phyloP scores from a whole-genome alignment of 2,329 filamentous ascomycete genomes.

The Clarireedia paspali region DNA sequence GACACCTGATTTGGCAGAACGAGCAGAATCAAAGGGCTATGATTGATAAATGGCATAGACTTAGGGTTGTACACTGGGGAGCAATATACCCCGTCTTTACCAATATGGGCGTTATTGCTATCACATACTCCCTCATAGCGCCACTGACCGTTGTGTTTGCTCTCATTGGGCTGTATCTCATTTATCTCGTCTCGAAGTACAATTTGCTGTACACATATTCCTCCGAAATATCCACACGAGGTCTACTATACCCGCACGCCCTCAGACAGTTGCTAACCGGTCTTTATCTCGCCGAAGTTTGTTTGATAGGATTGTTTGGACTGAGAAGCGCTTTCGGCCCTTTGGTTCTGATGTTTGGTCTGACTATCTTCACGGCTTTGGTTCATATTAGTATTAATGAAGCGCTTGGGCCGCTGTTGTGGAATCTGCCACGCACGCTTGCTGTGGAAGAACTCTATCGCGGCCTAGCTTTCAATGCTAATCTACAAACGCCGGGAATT shows the following conservation, averaged over 20 bases:
- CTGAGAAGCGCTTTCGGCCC: slow-evolving; percentile 46
- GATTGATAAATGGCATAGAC: slow-evolving; percentile 46
- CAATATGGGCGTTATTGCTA: slow-evolving; percentile 35
- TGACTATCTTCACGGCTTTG: slow-evolving; percentile 45
- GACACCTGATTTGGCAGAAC: slow-evolving; percentile 48
- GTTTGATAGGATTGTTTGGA: slow-evolving; percentile 56
- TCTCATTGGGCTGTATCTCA: slow-evolving; percentile 51
- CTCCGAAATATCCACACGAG: slow-evolving; percentile 55
- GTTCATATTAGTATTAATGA: slow-evolving; percentile 39
- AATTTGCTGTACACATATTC: slow-evolving; percentile 58
- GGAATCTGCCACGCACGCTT: slow-evolving; percentile 26
- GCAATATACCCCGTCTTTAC: slow-evolving; percentile 50
- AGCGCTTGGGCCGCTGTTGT: slow-evolving; percentile 24
- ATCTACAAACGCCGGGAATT: slow-evolving; percentile 15
- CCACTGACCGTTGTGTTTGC: slow-evolving; percentile 59
- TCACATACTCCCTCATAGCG: slow-evolving; percentile 58
- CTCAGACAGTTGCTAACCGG: slow-evolving; percentile 57
- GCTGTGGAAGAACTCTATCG: slow-evolving; percentile 21
- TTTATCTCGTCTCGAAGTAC: slow-evolving; percentile 60
- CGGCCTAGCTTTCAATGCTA: slow-evolving; percentile 24
- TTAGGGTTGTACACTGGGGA: slow-evolving; percentile 49
- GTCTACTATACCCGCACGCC: slow-evolving; percentile 54
- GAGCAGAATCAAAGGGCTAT: slow-evolving; percentile 56
- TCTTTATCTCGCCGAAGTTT: slow-evolving; percentile 54
- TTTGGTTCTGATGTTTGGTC: slow-evolving; percentile 49